Evolutionary conservation across 2,329 filamentous ascomycete species (phyloP).

Genomic region (Scedosporium minutisporum): DNA sequence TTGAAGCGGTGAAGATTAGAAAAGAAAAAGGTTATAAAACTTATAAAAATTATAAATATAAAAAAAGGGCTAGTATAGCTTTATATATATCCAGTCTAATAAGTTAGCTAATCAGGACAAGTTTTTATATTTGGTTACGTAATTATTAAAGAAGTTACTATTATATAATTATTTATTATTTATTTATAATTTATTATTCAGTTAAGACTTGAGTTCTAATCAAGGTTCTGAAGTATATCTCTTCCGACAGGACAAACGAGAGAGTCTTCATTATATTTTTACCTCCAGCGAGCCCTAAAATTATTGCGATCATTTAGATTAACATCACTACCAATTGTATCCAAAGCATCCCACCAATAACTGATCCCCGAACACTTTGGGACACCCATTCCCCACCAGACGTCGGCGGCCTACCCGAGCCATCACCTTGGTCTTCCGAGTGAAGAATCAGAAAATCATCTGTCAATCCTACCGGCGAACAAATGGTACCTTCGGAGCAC

Average conservation of each 20-base stretch:
- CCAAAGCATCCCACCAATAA: neutral
- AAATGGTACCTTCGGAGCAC: conserved; percentile 35
- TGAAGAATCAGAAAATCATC: conserved; percentile 28
- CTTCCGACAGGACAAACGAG: no score
- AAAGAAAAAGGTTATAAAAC: neutral
- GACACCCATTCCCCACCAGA: neutral
- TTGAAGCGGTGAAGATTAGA: neutral
- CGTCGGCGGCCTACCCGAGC: neutral
- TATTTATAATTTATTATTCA: no score
- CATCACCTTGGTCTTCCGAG: neutral
- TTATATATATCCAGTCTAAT: neutral
- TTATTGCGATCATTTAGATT: no score
- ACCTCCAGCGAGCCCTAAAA: no score
- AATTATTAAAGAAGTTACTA: no score
- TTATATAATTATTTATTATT: no score
- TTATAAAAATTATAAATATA: neutral
- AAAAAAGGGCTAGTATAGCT: neutral
- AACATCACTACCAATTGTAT: neutral
- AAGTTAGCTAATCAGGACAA: no score
- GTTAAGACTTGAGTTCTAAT: no score
- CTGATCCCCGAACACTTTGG: neutral
- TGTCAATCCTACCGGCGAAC: conserved; percentile 31
- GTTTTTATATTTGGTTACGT: no score
- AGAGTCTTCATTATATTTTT: no score
- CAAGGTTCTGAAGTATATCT: no score